Evolutionary conservation across 2,329 filamentous ascomycete species (phyloP).

Genomic region (Alternaria sp.): DNA sequence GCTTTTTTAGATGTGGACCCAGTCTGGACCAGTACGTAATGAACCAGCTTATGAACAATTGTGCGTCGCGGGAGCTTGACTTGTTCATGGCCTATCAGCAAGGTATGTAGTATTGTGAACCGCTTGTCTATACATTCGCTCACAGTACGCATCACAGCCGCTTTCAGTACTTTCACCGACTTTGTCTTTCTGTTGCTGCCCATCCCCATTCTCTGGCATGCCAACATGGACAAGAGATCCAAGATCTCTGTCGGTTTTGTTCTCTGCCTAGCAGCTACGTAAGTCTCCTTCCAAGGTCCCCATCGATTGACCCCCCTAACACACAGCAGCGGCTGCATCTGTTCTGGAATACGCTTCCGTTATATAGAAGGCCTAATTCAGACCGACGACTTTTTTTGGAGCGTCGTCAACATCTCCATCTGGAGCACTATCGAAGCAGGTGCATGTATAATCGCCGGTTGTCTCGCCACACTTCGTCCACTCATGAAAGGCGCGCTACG

Average conservation of each 20-base stretch:
- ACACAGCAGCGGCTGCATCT: conserved; percentile 60
- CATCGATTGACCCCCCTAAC: conserved; percentile 15
- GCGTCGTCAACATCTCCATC: conserved; percentile 57
- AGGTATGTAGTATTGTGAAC: conserved; percentile 10
- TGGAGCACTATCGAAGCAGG: conserved; percentile 50
- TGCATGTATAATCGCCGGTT: conserved; percentile 57
- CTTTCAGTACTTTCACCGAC: conserved; percentile 44
- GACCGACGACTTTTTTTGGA: conserved; percentile 56
- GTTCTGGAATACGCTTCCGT: conserved; percentile 62
- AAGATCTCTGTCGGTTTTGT: conserved; percentile 64
- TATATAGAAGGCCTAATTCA: conserved; percentile 53
- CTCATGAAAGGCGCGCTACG: conserved; percentile 47
- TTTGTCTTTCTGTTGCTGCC: conserved; percentile 42
- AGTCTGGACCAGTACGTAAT: conserved; percentile 40
- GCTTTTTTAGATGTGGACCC: conserved; percentile 60
- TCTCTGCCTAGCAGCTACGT: conserved; percentile 57
- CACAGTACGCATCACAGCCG: conserved; percentile 19
- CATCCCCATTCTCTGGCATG: conserved; percentile 61
- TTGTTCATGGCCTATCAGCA: conserved; percentile 60
- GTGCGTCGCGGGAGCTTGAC: conserved; percentile 57
- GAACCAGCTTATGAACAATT: conserved; percentile 48
- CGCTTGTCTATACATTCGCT: not conserved
- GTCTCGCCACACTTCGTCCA: conserved; percentile 61
- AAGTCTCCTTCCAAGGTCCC: conserved; percentile 7
- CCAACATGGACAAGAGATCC: conserved; percentile 63